Evolutionary conservation across 2,329 filamentous ascomycete species (phyloP), one percentile per base, ranked within the genome.

Genomic region (Paraconiothyrium brasiliense): DNA sequence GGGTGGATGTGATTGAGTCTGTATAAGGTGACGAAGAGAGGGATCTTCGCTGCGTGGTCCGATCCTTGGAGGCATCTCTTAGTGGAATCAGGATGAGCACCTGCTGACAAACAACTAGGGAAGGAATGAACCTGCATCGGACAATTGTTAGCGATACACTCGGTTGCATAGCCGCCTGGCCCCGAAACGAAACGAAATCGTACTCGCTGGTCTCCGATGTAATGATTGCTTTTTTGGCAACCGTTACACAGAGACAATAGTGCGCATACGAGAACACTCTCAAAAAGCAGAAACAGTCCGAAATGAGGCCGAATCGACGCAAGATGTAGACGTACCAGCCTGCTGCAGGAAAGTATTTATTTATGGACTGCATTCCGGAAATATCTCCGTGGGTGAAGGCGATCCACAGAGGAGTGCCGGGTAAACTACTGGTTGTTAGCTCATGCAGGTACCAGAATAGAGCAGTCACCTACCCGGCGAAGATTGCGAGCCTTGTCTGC

Each of bases 351-450:
- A 78, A 75, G 39, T 70, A 75, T n/a, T 63, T 63, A 54, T 74
- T 77, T 22, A 78, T 75, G 16, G 60, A 8, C 3, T 52, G 24
- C 47, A 77, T 70, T 11, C 54, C 59, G 2, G 65, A 60, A 22
- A 73, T 57, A n/a, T 69, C 65, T 3, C 71, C 67, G 49, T 77
- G 78, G 1, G 75, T 77, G 55, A 78, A 78, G 0, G 75, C 75
- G 46, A 78, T 72, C 76, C 76, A 78, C 9, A 78, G 60, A 10
- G 76, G 76, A 22, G 76, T 78, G 20, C 76, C 76, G 32, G 76
- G 76, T 56, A 78, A 65, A 49, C 76, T 78, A 44, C 20, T 57
- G 3, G 2, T 16, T 6, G 63, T 78, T 46, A 78, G 70, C 39
- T 16, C 32, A n/a, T 60, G 44, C 34, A 59, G 54, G 34, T 44